These are phyloP conservation scores for Boletus rubroflammeus DNA, from an alignment of 768 basidiomycete genomes.

Conservation along the genomic window DNA sequence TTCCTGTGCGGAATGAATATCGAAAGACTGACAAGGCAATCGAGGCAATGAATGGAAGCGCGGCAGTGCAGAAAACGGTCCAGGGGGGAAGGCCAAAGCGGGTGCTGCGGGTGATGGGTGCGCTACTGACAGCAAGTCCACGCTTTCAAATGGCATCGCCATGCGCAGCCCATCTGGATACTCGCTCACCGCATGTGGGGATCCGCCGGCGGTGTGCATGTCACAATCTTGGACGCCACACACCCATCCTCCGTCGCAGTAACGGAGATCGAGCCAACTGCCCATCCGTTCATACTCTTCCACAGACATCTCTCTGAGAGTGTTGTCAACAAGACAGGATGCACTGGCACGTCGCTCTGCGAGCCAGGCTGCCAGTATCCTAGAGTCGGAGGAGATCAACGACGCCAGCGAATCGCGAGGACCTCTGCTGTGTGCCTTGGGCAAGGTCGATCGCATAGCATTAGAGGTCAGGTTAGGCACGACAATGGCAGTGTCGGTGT, in stretches of 20 bases:
- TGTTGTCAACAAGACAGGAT: constrained; percentile 25
- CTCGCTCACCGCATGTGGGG: constrained; percentile 26
- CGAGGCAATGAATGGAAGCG: constrained; percentile 26
- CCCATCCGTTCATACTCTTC: constrained; percentile 47
- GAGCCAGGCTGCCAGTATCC: constrained; percentile 36
- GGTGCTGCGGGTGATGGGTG: constrained; percentile 3
- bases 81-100: constrained; percentile 7
- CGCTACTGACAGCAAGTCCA: constrained; percentile 11
- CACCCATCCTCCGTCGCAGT: constrained; percentile 21
- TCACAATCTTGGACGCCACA: constrained; percentile 30
- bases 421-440: constrained; percentile 11
- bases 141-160: constrained; percentile 26
- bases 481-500: neutral
- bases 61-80: constrained; percentile 16
- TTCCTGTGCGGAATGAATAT: constrained; percentile 17
- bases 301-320: constrained; percentile 36
- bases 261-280: constrained; percentile 41
- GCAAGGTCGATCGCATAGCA: constrained; percentile 2
- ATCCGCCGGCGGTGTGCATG: constrained; percentile 34
- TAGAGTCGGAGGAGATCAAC: constrained; percentile 34
- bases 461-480: neutral
- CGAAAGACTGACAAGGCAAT: constrained; percentile 18
- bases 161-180: constrained; percentile 16
- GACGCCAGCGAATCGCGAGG: constrained; percentile 25
- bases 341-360: constrained; percentile 35